Percentiles rank a stretch among this genome's conserved stretches.
Conservation (phyloP, 139 green algal genomes). For the Trebouxia sp. region DNA sequence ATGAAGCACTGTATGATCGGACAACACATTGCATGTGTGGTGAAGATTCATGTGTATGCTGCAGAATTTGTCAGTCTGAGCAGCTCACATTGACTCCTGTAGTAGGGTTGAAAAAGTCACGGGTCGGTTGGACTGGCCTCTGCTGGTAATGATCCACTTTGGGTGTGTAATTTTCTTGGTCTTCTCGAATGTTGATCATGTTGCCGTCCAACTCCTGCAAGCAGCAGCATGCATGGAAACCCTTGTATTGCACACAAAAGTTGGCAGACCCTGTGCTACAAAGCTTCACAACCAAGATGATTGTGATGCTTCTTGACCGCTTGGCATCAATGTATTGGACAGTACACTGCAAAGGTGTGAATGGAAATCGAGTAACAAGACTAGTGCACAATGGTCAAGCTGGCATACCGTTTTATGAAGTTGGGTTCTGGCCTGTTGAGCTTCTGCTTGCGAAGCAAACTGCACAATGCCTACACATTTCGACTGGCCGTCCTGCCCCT, state of each 20-base stretch:
- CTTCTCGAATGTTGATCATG: conserved; percentile 52
- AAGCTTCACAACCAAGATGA: not conserved
- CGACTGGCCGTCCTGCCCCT: conserved; percentile 57
- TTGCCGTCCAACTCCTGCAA: conserved; percentile 48
- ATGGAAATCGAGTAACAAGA: conserved; percentile 4
- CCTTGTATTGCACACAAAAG: too few species aligned
- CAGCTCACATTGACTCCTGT: not conserved
- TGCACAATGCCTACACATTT: conserved; percentile 83
- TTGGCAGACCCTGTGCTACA: too few species aligned
- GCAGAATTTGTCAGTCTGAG: too few species aligned
- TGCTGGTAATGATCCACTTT: not conserved
- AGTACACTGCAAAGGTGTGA: conserved; percentile 22
- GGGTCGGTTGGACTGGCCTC: not conserved
- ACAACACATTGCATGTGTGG: too few species aligned
- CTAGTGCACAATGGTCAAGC: too few species aligned
- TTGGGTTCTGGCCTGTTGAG: conserved; percentile 60
- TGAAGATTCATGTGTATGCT: not conserved
- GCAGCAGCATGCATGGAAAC: too few species aligned
- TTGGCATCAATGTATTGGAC: too few species aligned
- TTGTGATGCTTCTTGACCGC: too few species aligned
- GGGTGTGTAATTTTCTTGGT: conserved; percentile 40
- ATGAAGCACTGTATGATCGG: too few species aligned
- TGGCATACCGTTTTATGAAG: conserved; percentile 67
- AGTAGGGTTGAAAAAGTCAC: not conserved
- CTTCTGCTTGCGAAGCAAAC: conserved; percentile 62